These are phyloP conservation scores for Narthecium ossifragum DNA, from an alignment of 106 monocot genomes.

Conservation along the genomic window DNA sequence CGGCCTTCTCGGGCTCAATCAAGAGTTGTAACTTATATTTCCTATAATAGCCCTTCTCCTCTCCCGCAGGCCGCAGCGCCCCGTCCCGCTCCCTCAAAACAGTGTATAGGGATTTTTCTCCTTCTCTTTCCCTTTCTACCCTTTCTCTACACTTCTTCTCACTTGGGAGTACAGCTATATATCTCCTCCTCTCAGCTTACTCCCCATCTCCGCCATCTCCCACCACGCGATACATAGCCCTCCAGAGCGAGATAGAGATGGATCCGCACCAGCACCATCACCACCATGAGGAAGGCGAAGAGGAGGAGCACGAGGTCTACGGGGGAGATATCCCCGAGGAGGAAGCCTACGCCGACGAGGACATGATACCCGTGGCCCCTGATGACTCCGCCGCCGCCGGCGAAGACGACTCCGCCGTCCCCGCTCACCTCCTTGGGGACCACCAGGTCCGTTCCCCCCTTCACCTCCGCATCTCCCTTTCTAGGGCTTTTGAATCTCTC, in stretches of 20 bases:
- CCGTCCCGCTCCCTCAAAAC: too few relatives aligned
- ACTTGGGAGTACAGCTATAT: too few relatives aligned
- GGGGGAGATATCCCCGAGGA: slow-evolving; percentile 37
- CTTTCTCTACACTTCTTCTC: too few relatives aligned
- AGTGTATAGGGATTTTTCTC: too few relatives aligned
- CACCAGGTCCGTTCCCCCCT: not conserved
- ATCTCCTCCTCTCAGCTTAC: too few relatives aligned
- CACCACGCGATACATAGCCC: not conserved
- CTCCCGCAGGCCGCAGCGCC: too few relatives aligned
- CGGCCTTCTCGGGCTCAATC: too few relatives aligned
- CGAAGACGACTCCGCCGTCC: slow-evolving; percentile 4
- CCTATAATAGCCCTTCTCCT: too few relatives aligned
- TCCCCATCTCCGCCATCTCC: not conserved
- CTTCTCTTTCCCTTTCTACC: too few relatives aligned
- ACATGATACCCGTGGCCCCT: too few relatives aligned
- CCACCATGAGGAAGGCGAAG: too few relatives aligned
- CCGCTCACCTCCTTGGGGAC: slow-evolving; percentile 1
- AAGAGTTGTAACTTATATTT: too few relatives aligned
- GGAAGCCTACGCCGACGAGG: slow-evolving; percentile 9
- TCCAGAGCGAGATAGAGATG: not conserved
- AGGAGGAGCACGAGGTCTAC: slow-evolving; percentile 31
- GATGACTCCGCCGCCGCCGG: not conserved
- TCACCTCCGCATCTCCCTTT: not conserved
- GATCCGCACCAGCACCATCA: not conserved
- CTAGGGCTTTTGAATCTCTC: not conserved